Evolutionary conservation across 345 rosid species (phyloP).

Genomic region (Mallotus nudiflorus): DNA sequence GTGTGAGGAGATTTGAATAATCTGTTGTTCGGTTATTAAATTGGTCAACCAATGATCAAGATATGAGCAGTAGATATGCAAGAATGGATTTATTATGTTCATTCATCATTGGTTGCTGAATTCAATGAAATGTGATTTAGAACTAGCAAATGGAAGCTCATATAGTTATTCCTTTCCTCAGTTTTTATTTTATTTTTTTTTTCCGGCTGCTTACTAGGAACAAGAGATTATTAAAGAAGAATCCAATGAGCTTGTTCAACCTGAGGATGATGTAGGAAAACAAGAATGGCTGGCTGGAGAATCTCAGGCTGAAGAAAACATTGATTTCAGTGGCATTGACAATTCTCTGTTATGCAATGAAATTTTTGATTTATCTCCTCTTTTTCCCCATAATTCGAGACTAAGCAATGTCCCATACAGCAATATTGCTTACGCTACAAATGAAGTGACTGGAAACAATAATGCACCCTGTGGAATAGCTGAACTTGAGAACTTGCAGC

Average conservation of each 20-base stretch:
- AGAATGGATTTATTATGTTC: neutral
- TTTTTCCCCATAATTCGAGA: constrained; percentile 26
- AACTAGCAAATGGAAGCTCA: neutral
- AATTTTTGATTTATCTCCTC: constrained; percentile 38
- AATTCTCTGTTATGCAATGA: constrained; percentile 56
- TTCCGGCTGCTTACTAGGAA: constrained; percentile 46
- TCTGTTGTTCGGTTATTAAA: neutral
- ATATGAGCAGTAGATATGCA: neutral
- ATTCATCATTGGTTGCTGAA: neutral
- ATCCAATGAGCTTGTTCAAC: constrained; percentile 15
- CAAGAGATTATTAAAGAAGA: constrained; percentile 34
- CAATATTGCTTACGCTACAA: neutral
- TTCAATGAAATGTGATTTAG: neutral
- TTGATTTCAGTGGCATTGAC: constrained; percentile 41
- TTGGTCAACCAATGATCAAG: neutral
- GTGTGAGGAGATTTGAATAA: neutral
- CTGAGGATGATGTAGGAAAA: constrained; percentile 28
- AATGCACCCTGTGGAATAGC: constrained; percentile 42
- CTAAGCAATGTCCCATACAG: constrained; percentile 26
- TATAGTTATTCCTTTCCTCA: no score
- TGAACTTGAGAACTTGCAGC: constrained; percentile 67
- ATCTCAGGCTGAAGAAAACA: constrained; percentile 57
- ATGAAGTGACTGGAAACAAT: constrained; percentile 25
- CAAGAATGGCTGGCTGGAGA: constrained; percentile 59
- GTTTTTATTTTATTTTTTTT: neutral